Evolutionary conservation across 2,329 filamentous ascomycete species (phyloP).

Genomic region (Phialophora chinensis): DNA sequence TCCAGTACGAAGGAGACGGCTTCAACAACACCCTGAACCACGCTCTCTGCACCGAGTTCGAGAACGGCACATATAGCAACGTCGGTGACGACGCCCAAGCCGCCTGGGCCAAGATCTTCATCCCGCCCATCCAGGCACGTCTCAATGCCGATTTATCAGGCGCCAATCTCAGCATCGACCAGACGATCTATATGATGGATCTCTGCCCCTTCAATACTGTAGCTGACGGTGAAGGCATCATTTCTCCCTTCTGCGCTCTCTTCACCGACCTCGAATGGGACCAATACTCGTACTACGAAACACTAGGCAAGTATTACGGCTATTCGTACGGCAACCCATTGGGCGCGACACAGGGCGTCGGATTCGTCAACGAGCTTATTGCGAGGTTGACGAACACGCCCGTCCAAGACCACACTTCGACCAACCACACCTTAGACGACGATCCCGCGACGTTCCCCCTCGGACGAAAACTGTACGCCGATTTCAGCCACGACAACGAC

Average conservation of each 20-base stretch:
- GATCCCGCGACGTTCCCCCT: constrained; percentile 14
- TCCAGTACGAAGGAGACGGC: constrained; percentile 18
- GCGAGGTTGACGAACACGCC: constrained; percentile 16
- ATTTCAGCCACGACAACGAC: constrained; percentile 22
- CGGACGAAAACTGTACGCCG: constrained; percentile 17
- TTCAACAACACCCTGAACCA: constrained; percentile 20
- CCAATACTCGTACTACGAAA: constrained; percentile 15
- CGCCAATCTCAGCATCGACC: constrained; percentile 14
- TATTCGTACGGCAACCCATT: constrained; percentile 18
- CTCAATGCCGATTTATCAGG: constrained; percentile 7
- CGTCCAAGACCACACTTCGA: constrained; percentile 18
- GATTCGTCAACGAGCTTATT: constrained; percentile 19
- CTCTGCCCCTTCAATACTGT: constrained; percentile 19
- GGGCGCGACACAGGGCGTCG: constrained; percentile 17
- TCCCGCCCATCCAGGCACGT: constrained; percentile 12
- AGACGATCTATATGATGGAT: constrained; percentile 20
- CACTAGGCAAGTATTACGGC: constrained; percentile 19
- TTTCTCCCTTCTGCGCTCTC: constrained; percentile 20
- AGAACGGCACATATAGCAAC: constrained; percentile 12
- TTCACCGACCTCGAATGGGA: constrained; percentile 15
- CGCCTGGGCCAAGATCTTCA: constrained; percentile 10
- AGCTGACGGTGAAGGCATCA: constrained; percentile 5
- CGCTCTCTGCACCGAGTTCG: constrained; percentile 13
- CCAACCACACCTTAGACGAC: constrained; percentile 19
- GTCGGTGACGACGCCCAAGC: constrained; percentile 9